Evolutionary conservation across 2,329 filamentous ascomycete species (phyloP).

Genomic region (Lachnellula cervina): DNA sequence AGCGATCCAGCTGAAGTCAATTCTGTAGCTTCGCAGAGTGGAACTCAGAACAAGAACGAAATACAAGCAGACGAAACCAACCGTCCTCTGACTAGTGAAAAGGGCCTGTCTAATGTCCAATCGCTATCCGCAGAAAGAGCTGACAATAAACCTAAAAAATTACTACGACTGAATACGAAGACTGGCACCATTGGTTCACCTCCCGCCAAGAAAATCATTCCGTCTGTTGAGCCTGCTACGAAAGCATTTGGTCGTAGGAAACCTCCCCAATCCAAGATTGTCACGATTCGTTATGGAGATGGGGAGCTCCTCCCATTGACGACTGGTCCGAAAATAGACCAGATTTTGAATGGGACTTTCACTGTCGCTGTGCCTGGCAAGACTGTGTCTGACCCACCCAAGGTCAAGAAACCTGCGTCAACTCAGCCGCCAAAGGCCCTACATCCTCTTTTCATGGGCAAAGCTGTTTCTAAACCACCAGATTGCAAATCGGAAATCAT

Average conservation of each 20-base stretch:
- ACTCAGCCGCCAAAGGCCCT: slow-evolving; percentile 39
- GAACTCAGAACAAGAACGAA: too few relatives aligned
- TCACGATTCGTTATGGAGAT: slow-evolving; percentile 55
- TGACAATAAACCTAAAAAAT: slow-evolving; percentile 39
- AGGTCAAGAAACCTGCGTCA: slow-evolving; percentile 24
- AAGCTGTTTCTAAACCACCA: slow-evolving; percentile 32
- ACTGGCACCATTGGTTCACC: slow-evolving; percentile 61
- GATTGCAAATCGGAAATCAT: background rate
- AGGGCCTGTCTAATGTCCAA: background rate
- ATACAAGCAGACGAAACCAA: too few relatives aligned
- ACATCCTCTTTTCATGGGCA: slow-evolving; percentile 67
- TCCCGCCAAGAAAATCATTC: slow-evolving; percentile 46
- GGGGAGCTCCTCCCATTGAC: slow-evolving; percentile 41
- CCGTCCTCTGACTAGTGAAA: background rate
- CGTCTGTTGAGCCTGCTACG: slow-evolving; percentile 1
- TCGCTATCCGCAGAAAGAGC: background rate
- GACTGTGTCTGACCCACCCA: slow-evolving; percentile 11
- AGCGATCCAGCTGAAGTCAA: too few relatives aligned
- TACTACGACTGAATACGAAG: slow-evolving; percentile 53
- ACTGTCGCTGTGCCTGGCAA: background rate
- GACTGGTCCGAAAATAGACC: slow-evolving; percentile 57
- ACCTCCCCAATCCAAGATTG: slow-evolving; percentile 39
- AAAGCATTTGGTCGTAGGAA: slow-evolving; percentile 33
- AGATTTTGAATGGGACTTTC: slow-evolving; percentile 45
- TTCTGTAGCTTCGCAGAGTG: too few relatives aligned